phyloP scores from a whole-genome alignment of 208 protist species.

The Lotmaria passim region DNA sequence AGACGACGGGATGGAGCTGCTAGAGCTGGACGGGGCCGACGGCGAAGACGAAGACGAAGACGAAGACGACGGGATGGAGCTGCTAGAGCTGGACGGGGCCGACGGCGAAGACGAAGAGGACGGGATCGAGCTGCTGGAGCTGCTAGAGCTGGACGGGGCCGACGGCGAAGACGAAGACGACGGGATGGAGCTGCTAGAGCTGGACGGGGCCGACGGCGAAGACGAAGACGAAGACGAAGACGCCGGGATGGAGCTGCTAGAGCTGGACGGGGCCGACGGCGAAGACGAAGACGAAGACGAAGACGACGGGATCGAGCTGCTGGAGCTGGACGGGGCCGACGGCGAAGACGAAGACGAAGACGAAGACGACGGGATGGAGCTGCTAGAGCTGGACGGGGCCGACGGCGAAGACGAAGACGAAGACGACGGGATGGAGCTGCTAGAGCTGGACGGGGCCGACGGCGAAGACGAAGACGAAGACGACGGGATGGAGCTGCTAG shows the following conservation, averaged over 20 bases:
- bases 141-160: background rate
- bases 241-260: too few species aligned
- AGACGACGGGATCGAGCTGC: background rate
- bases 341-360: background rate
- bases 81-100: background rate
- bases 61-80: background rate
- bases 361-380: background rate
- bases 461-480: background rate
- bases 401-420: background rate
- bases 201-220: background rate
- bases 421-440: background rate
- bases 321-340: background rate
- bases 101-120: background rate
- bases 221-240: background rate
- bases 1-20: background rate
- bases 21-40: background rate
- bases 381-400: background rate
- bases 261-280: background rate
- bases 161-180: background rate
- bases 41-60: background rate
- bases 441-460: background rate
- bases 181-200: too few species aligned
- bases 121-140: too few species aligned
- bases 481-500: too few species aligned
- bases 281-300: background rate